A percentile compares a stretch with the other conserved stretches of the same genome.
These are phyloP conservation scores for Chaetomium cochliodes DNA, from an alignment of 495 filamentous ascomycete species.

Conservation along the genomic window DNA sequence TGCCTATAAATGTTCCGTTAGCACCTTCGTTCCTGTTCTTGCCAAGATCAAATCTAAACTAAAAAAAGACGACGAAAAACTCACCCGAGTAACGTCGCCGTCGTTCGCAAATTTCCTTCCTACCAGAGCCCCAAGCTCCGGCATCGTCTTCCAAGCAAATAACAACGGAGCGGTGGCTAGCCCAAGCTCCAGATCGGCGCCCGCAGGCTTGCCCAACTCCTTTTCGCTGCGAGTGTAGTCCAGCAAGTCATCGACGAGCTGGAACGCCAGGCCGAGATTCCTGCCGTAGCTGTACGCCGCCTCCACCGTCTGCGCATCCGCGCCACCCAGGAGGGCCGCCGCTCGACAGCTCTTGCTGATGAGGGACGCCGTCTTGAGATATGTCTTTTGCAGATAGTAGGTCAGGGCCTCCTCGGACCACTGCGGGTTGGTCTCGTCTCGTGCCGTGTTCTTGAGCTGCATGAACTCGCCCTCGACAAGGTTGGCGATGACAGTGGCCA, in stretches of 20 bases:
- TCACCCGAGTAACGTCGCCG: constrained; percentile 80
- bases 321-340: constrained; percentile 77
- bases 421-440: constrained; percentile 74
- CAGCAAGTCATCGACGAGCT: constrained; percentile 97
- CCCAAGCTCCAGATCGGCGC: constrained; percentile 89
- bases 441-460: constrained; percentile 94
- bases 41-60: not conserved
- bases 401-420: constrained; percentile 84
- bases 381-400: constrained; percentile 99
- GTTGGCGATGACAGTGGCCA: constrained; percentile 96
- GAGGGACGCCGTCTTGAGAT: constrained; percentile 91
- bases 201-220: constrained; percentile 91
- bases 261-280: constrained; percentile 92
- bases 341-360: constrained; percentile 95
- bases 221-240: constrained; percentile 85
- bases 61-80: constrained; percentile 32
- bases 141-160: constrained; percentile 91
- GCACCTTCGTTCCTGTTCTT: not conserved
- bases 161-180: constrained; percentile 92
- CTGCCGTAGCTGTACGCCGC: constrained; percentile 88
- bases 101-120: constrained; percentile 82
- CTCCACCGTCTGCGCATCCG: constrained; percentile 75
- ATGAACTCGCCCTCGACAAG: constrained; percentile 98
- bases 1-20: constrained; percentile 55
- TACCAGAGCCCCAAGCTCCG: constrained; percentile 81